Evolutionary conservation across 176 grass and related monocot species (phyloP), one percentile per base, ranked within the genome.

Genomic region (Zizania latifolia): DNA sequence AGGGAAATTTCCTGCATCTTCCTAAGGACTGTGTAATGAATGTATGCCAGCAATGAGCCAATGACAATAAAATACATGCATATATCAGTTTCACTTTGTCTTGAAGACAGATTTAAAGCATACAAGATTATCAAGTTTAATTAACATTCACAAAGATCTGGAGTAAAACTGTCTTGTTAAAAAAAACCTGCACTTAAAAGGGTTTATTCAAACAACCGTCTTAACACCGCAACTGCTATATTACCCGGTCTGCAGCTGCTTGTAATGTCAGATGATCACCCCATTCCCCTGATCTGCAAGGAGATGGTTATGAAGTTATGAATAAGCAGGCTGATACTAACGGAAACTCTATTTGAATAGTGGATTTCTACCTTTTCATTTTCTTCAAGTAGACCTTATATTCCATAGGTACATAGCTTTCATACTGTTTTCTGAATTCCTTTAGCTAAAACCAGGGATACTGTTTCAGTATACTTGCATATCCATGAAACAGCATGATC

Each of bases 221-320:
- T 10, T 77, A 13, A 65, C 33, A 67, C 6, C 39, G 17, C 0
- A 78, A 77, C 50, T 78, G 51, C 36, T 65, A 85, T 16, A 28
- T 88, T 92, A 94, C 95, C 82, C 82, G 68, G 54, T 99, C 95
- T 76, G 95, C 95, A 51, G 89, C 86, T 9, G 92, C 92, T 86
- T 99, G 95, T 72, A 99, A 65, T 58, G 92, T 99, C 44, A 94
- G 56, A 89, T 99, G 91, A 79, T 99, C 95, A 22, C 89, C 95
- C 91, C 92, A 94, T 94, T 94, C 92, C 59, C 95, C 92, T 46
- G 89, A 90, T 75, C 92, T 99, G 79, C 72, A 84, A 31, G 39
- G 23, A 58, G 46, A 65, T 70, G 19, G 3, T 65, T 39, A 78
- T 33, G 58, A 84, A 70, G 37, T 16, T 72, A 51, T 19, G 39